Evolutionary conservation across 2,329 filamentous ascomycete species (phyloP), one percentile per base, ranked within the genome.

Genomic region (Fusarium aywerte): DNA sequence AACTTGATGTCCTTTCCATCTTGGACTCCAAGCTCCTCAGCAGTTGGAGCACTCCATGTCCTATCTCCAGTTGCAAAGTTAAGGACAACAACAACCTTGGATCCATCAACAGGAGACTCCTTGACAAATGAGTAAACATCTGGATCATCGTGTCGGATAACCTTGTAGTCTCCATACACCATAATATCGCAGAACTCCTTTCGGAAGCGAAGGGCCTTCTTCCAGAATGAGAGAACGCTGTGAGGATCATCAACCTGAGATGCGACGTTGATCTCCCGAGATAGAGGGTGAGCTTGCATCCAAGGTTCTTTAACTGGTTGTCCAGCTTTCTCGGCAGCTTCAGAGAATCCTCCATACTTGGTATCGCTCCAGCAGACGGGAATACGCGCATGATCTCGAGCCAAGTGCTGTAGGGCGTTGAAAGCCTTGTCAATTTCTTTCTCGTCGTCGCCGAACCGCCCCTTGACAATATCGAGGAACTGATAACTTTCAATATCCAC

Each of bases 311-410:
- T 69, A n/a, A 74, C 43, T 0, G 68, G 18, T 32, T 71, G 67
- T 5, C 74, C 75, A 11, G 57, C 70, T 10, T 67, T 69, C 49
- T 79, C 81, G 0, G 77, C 79, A 0, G 78, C 66, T 40, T 77
- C 75, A 0, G 77, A 79, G 60, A 79, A 79, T 3, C 78, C 78
- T 7, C 76, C 77, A 47, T 73, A 62, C 31, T 73, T 75, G 45
- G 55, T 48, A 21, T 68, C 68, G 20, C 74, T 80, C 90, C 90
- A 92, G 56, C 90, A 87, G 59, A 92, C 85, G 0, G 89, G 89
- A 0, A 89, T 85, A n/a, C 90, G 82, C 1, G 84, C 84, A 71
- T 92, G 88, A 67, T 92, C 90, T 21, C 89, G 67, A 76, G 78
- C 51, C 72, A 81, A 52, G 65, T 79, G 25, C 29, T 77, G 75